These are phyloP conservation scores for Arthrobotrys sphaeroides DNA, from an alignment of 2,329 filamentous ascomycete genomes.

Conservation along the genomic window DNA sequence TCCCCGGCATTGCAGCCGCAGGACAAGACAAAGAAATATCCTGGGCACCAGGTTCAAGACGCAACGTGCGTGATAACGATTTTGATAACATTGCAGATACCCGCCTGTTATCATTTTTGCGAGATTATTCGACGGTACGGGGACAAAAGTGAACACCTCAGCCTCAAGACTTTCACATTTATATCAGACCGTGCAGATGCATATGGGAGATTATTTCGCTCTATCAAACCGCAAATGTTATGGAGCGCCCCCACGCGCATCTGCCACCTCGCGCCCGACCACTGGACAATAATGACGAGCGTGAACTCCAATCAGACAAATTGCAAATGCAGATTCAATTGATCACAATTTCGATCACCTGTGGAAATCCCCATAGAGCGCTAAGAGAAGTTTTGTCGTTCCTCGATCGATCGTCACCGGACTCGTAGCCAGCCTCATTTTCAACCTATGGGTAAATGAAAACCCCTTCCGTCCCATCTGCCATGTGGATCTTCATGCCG, in stretches of 20 bases:
- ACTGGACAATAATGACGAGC: background rate
- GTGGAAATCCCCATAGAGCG: background rate
- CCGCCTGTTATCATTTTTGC: constrained; percentile 1
- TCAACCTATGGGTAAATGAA: too few species aligned
- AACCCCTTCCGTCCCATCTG: background rate
- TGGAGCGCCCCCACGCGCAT: constrained; percentile 10
- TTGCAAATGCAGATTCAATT: background rate
- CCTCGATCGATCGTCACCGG: background rate
- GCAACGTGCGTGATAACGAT: constrained; percentile 11
- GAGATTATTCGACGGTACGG: background rate
- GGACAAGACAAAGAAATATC: background rate
- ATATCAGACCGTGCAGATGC: background rate
- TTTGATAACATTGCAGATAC: constrained; percentile 41
- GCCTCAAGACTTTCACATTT: constrained; percentile 14
- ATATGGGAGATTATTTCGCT: constrained; percentile 5
- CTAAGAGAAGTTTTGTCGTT: background rate
- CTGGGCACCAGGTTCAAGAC: background rate
- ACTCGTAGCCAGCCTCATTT: background rate
- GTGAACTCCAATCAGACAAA: background rate
- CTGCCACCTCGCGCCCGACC: background rate
- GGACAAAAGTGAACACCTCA: constrained; percentile 17
- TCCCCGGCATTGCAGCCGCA: background rate
- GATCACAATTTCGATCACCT: background rate
- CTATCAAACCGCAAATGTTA: background rate
- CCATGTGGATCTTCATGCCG: constrained; percentile 13